These are phyloP conservation scores for Globisporangium emineosum DNA, from an alignment of 352 stramenopile genomes.

Conservation along the genomic window DNA sequence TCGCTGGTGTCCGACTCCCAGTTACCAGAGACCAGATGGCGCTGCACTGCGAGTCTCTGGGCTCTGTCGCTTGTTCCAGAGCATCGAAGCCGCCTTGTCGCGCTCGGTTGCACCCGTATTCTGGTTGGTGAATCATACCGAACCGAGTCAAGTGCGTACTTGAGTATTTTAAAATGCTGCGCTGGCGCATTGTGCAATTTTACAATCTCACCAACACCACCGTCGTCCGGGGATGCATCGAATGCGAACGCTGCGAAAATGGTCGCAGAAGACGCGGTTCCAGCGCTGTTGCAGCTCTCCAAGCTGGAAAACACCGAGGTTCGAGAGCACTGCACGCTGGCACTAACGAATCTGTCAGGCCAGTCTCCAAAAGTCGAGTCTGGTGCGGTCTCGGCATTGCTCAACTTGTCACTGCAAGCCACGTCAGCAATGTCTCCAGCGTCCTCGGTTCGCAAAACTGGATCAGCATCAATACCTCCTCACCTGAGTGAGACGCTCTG, in stretches of 20 bases:
- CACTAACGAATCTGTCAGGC: constrained; percentile 66
- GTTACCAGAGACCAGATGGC: constrained; percentile 54
- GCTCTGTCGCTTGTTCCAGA: constrained; percentile 43
- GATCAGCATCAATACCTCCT: not conserved
- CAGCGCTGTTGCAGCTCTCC: constrained; percentile 59
- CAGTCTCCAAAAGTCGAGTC: constrained; percentile 70
- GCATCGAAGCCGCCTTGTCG: constrained; percentile 42
- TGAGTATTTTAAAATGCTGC: constrained; percentile 56
- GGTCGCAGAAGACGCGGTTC: constrained; percentile 60
- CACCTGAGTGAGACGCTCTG: constrained; percentile 13
- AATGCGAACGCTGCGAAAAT: constrained; percentile 47
- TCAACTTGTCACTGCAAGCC: constrained; percentile 44
- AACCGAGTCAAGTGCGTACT: constrained; percentile 15
- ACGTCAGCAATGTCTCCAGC: not conserved
- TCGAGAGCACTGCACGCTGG: constrained; percentile 64
- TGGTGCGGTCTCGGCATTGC: constrained; percentile 53
- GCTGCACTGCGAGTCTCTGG: constrained; percentile 55
- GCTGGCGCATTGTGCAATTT: constrained; percentile 62
- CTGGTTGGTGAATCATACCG: constrained; percentile 43
- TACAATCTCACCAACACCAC: constrained; percentile 30
- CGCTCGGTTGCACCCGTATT: constrained; percentile 42
- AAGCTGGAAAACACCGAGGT: constrained; percentile 60
- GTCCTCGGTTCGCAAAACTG: not conserved
- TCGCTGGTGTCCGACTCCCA: constrained; percentile 32
- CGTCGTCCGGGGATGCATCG: constrained; percentile 10